phyloP scores from a whole-genome alignment of 2,329 filamentous ascomycete species.

The Aspergillus viridinutans region DNA sequence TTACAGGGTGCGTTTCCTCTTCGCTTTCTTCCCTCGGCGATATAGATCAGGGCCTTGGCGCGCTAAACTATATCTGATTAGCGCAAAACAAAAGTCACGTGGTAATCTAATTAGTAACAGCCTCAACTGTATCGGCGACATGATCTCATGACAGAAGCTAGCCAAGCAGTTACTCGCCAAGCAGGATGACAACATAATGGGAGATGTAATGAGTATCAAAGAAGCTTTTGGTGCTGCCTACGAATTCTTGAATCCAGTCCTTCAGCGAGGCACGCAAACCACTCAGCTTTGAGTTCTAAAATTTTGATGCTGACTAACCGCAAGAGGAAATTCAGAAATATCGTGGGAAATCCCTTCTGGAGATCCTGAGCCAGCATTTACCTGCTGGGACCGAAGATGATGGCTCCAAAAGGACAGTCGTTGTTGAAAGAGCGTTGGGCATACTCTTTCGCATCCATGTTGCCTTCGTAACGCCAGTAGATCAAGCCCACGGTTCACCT shows the following conservation, averaged over 20 bases:
- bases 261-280: constrained; percentile 38
- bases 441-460: constrained; percentile 32
- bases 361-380: constrained; percentile 24
- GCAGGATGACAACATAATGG: constrained; percentile 24
- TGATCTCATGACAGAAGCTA: too few relatives aligned
- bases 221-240: constrained; percentile 33
- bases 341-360: constrained; percentile 32
- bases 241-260: constrained; percentile 35
- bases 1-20: too few relatives aligned
- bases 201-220: constrained; percentile 17
- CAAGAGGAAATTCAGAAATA: constrained; percentile 39
- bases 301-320: constrained; percentile 24
- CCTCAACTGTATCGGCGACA: too few relatives aligned
- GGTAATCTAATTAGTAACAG: too few relatives aligned
- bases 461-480: constrained; percentile 27
- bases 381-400: constrained; percentile 10
- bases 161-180: too few relatives aligned
- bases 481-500: constrained; percentile 3
- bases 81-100: not conserved
- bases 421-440: constrained; percentile 33
- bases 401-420: constrained; percentile 18
- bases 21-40: too few relatives aligned
- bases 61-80: not conserved
- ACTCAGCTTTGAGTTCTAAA: constrained; percentile 6
- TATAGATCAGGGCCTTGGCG: too few relatives aligned